Percentiles rank a stretch among this genome's conserved stretches.
Evolutionary conservation across 139 green algal genomes (phyloP).

Genomic region (Spirogloea muscicola): DNA sequence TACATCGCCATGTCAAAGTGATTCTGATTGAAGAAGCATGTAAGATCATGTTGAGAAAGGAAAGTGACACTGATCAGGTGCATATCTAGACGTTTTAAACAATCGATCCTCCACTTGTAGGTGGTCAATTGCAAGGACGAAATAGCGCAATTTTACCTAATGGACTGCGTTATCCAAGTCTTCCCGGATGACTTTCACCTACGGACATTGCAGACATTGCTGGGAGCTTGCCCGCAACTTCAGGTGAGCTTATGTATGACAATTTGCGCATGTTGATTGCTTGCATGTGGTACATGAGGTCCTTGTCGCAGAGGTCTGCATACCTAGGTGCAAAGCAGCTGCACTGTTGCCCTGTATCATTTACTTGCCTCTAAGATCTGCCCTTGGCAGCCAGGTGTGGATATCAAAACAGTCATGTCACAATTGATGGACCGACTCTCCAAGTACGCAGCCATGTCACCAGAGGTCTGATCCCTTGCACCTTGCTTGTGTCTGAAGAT

Average conservation of each 20-base stretch:
- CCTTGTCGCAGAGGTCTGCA: background rate
- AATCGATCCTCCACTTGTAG: too few species aligned
- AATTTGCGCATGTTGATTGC: background rate
- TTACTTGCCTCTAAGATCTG: background rate
- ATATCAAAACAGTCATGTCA: constrained; percentile 42
- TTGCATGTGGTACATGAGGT: background rate
- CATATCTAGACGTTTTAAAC: too few species aligned
- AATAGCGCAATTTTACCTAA: constrained; percentile 97
- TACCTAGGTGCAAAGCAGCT: background rate
- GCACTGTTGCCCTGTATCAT: background rate
- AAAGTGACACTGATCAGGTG: too few species aligned
- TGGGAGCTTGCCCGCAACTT: constrained; percentile 79
- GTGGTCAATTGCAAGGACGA: constrained; percentile 92
- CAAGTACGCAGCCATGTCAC: constrained; percentile 4
- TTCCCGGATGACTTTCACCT: constrained; percentile 96
- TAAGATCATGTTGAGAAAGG: too few species aligned
- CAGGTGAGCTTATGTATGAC: constrained; percentile 54
- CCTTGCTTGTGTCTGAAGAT: too few species aligned
- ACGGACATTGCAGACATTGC: constrained; percentile 75
- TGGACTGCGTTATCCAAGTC: constrained; percentile 81
- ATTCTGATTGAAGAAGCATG: too few species aligned
- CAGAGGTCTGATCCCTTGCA: constrained; percentile 12
- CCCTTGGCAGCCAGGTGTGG: constrained; percentile 53
- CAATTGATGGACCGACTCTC: constrained; percentile 29
- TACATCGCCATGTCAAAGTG: too few species aligned